Base-by-base conservation (phyloP, 495 filamentous ascomycete genomes). In the Penicillium chermesinum region DNA sequence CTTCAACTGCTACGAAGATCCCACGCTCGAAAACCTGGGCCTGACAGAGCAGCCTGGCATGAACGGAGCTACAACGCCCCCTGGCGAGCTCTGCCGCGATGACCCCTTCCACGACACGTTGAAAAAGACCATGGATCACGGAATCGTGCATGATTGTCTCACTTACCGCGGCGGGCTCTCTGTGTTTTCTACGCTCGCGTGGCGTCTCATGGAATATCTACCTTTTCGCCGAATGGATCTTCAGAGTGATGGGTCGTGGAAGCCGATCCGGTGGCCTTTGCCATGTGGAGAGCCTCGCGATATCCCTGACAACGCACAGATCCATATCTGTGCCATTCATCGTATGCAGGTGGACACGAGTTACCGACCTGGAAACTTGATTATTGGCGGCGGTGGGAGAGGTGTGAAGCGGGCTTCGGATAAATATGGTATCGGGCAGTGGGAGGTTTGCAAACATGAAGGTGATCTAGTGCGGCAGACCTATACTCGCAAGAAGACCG, bases 191-290 rank as follows among this genome's bases (percentile, higher is more conserved):
- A 82, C 87, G 0, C 34, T 87, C 0, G 73, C 74, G 0, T 91
- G 88, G 88, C 82, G 80, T 32, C 57, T 88, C 15, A 88, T 90
- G 84, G 85, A 91, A 60, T 88, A 82, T 53, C 64, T 90, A 8
- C 87, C 87, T 1, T 89, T 90, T 62, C 76, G 85, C 4, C 72
- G 88, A 14, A 86, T 91, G 84, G 85, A 88, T 55, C 58, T 89
- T 13, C 73, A 76, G 35, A 45, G 69, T 0, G 82, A 89, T 49
- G 85, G 86, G 1, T 77, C 78, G 1, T 91, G 88, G 87, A 82
- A 82, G 53, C 79, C 81, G 0, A 89, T 90, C 44, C 62, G 79
- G 7, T 88, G 85, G 80, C 88, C 88, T 0, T 61, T 89, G 2
- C 86, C 86, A 0, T 74, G 77, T 22, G 88, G 87, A 8, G 87